Evolutionary conservation across 2,329 filamentous ascomycete species (phyloP), one percentile per base, ranked within the genome.

Genomic region (Pseudogymnoascus sp.): DNA sequence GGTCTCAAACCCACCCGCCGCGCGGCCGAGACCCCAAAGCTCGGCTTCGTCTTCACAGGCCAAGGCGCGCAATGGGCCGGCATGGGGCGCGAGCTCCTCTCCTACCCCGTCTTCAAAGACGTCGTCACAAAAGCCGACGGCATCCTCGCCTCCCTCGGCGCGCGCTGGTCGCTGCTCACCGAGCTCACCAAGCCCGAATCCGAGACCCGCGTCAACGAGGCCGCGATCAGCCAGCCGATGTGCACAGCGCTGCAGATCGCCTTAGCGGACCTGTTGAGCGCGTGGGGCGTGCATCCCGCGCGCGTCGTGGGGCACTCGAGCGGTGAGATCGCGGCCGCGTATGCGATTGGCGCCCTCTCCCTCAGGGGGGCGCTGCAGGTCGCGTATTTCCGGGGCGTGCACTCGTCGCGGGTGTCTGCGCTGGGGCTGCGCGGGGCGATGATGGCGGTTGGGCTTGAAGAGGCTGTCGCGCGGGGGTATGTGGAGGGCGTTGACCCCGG

Each of bases 371-470:
- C 75, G 19, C 68, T 75, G 71, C 73, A 75, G 0, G 75, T 80
- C 9, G 82, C 82, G 1, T 85, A 83, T 67, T 68, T 72, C 65
- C 63, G 76, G 63, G 69, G 74, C 10, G 77, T 59, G 53, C 33
- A 59, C 23, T 60, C 67, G 67, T 59, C 70, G 42, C 69, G 76
- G 78, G 67, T 74, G 7, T 23, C 31, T 5, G 19, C 71, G 33
- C 67, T 68, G 57, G 63, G 67, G 36, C 31, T 75, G 0, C 73
- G 73, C 2, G 83, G 83, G 0, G 73, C 77, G 8, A 86, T 86
- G 83, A 76, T 84, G 70, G 83, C 83, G 0, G 80, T 84, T 2
- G 83, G 65, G 3, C 77, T 11, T 75, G 76, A 66, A 71, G 36
- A 68, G 69, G 62, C 61, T 68, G 44, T 67, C 71, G 40, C 66